Base-by-base conservation (phyloP, 345 rosid species). In the Aurinia saxatilis region DNA sequence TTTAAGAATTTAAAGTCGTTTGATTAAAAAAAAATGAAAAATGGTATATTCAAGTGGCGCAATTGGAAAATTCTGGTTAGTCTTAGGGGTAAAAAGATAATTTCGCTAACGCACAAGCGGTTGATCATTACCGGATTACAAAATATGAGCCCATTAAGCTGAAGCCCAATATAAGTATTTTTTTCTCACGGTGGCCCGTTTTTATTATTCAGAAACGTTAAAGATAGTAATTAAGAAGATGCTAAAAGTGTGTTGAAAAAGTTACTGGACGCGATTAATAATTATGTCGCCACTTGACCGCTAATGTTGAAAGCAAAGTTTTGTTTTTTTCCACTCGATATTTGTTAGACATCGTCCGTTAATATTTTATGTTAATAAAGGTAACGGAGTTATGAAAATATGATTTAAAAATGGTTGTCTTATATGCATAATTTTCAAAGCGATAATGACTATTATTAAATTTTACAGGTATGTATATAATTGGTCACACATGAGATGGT, bases 401-500 rank as follows among this genome's bases (percentile, higher is more conserved):
- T 3, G 9, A 9, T 27, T 47, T 12, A 17, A 37, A 19, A 49
- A 8, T 15, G 30, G 2, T 1, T 50, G 53, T 68, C 52, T 3
- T 8, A n/a, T 40, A 13, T 16, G 60, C 7, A 41, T 50, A 3
- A 50, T 58, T 59, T 52, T 41, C 46, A 58, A 50, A 15, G 30
- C 5, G 51, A 50, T 21, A 10, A 50, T 34, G 60, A 60, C 48
- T 60, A 42, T 35, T 51, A 21, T 59, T 23, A 35, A 33, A 42
- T 41, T 27, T 27, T 50, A 14, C 2, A 16, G 36, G 7, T 46
- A n/a, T 2, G 6, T 27, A 27, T 1, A 21, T 21, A 1, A 21
- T 21, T 37, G 34, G 18, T 54, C 44, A 35, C 46, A 34, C 29
- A 59, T 25, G 54, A 44, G 42, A 52, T 60, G 55, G 42, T 61